Evolutionary conservation across 768 basidiomycete genomes (phyloP).

Genomic region (Lepiota brunneoincarnata): DNA sequence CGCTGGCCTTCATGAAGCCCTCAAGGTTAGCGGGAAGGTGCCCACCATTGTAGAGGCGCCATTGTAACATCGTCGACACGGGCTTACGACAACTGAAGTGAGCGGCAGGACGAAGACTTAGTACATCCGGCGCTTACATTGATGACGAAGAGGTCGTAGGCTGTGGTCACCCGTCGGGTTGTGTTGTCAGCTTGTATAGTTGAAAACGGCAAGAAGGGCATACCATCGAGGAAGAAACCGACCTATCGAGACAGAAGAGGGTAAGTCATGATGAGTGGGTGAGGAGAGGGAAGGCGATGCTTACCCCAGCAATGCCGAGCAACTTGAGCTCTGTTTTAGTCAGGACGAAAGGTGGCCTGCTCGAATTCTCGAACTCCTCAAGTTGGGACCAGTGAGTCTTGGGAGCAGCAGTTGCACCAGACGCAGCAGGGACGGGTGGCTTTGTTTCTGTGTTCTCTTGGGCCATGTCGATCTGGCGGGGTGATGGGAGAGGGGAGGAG

Average conservation of each 20-base stretch:
- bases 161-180: constrained; percentile 26
- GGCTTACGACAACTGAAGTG: constrained; percentile 34
- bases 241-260: constrained; percentile 33
- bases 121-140: constrained; percentile 38
- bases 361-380: constrained; percentile 26
- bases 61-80: constrained; percentile 67
- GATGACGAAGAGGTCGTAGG: constrained; percentile 72
- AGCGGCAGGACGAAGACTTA: neutral
- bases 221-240: constrained; percentile 72
- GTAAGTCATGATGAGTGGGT: neutral
- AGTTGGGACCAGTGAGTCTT: constrained; percentile 10
- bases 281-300: constrained; percentile 17
- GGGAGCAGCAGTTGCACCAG: neutral
- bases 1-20: constrained; percentile 61
- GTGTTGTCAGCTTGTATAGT: neutral
- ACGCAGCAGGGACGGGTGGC: neutral
- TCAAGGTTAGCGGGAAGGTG: constrained; percentile 52
- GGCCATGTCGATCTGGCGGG: neutral
- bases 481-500: neutral
- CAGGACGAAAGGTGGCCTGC: constrained; percentile 25
- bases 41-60: constrained; percentile 52
- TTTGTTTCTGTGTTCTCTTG: neutral
- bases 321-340: constrained; percentile 53
- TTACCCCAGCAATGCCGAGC: constrained; percentile 57
- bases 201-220: neutral